Evolutionary conservation across 1,284 basidiomycete species (phyloP).

Genomic region (Somion occarium): DNA sequence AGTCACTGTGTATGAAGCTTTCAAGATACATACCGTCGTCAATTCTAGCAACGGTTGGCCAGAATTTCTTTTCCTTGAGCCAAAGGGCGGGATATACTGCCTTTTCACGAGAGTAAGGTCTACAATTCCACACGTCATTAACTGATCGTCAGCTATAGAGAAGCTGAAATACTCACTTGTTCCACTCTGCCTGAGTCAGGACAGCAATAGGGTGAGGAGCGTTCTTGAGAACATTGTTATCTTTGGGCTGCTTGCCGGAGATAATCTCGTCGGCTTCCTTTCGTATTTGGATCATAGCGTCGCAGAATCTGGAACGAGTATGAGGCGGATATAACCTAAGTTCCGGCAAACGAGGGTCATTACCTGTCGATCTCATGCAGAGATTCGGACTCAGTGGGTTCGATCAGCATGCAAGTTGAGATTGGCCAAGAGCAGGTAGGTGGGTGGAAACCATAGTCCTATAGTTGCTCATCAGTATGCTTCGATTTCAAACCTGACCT

Average conservation of each 20-base stretch:
- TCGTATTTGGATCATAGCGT: constrained; percentile 95
- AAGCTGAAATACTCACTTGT: constrained; percentile 48
- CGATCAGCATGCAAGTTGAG: constrained; percentile 91
- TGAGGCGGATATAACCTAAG: background rate
- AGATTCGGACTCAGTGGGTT: constrained; percentile 92
- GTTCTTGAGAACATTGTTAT: constrained; percentile 90
- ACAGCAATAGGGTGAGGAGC: constrained; percentile 88
- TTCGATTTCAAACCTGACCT: constrained; percentile 10
- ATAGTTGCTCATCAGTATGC: constrained; percentile 14
- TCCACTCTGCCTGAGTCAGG: constrained; percentile 76
- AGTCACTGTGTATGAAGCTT: constrained; percentile 3
- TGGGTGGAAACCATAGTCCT: constrained; percentile 89
- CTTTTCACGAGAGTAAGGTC: constrained; percentile 81
- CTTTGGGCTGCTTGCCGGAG: constrained; percentile 78
- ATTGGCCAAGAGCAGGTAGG: constrained; percentile 95
- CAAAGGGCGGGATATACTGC: constrained; percentile 83
- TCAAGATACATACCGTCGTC: constrained; percentile 73
- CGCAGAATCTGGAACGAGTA: constrained; percentile 66
- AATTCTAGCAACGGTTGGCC: constrained; percentile 86
- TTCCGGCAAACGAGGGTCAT: background rate
- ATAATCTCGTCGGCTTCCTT: constrained; percentile 88
- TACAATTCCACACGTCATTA: constrained; percentile 22
- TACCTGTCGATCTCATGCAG: constrained; percentile 86
- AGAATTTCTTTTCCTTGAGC: constrained; percentile 86
- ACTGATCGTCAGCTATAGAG: background rate